Evolutionary conservation across 2,329 filamentous ascomycete genomes (phyloP), one percentile per base, ranked within the genome.

Genomic region (Calonectria pseudoreteaudii): DNA sequence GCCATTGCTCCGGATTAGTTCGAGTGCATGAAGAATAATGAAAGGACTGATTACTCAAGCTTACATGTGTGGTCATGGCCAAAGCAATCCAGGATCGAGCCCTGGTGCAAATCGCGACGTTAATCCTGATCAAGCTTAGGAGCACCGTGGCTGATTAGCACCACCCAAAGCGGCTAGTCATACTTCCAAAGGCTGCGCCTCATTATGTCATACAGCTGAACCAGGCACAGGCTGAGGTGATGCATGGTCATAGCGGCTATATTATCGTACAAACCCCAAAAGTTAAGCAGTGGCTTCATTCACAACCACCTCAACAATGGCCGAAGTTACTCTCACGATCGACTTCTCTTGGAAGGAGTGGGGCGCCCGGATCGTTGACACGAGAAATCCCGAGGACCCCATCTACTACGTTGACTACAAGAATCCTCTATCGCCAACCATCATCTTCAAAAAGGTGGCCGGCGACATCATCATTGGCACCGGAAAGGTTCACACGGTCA

Each of bases 291-390:
- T 0, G 28, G 28, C 5, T 56, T 56, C 30, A 10, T n/a, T 53
- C 50, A 6, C 30, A 56, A 23, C n/a, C 18, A 6, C 7, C 10
- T 34, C 52, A n/a, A 28, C 11, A 47, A 53, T 31, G 23, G 23
- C 34, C 9, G 49, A 53, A 49, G 30, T 62, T 4, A 64, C 44
- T 4, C 52, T 78, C 16, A 58, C 69, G 36, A 66, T 79, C 8
- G 70, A 79, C 68, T 79, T 72, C 49, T 72, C 74, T 7, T 79
- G 77, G 77, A 75, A 73, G 18, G 76, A 75, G 50, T 56, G 67
- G 23, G 74, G 76, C 34, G 67, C 74, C 13, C 41, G 74, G 7
- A 67, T 78, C 26, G 72, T 70, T 1, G 70, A 78, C 30, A 60
- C 65, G 26, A 44, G 62, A 13, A 62, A 53, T 2, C 65, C 72